Percentiles rank a stretch among this genome's conserved stretches.
Conservation (phyloP, 208 protist species). For the Acanthamoeba culbertsoni region DNA sequence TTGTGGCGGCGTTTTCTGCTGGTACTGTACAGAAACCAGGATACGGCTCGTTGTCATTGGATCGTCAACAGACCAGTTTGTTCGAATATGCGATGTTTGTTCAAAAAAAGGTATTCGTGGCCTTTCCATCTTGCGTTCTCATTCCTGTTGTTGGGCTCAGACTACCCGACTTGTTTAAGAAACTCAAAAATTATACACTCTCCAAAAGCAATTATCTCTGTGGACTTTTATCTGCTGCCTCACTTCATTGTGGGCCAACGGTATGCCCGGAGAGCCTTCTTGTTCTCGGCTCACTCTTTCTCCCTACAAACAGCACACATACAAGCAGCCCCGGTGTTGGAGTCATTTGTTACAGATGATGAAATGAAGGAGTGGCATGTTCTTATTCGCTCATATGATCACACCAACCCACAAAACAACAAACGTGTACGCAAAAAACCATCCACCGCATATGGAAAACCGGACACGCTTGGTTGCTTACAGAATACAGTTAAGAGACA, state of each 20-base stretch:
- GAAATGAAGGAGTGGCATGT: slow-evolving; percentile 41
- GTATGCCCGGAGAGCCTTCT: no score
- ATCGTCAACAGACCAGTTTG: neutral
- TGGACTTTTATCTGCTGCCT: no score
- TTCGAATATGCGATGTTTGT: slow-evolving; percentile 42
- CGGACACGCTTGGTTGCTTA: neutral
- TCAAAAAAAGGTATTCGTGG: neutral
- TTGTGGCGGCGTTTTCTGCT: slow-evolving; percentile 47
- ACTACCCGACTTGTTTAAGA: no score
- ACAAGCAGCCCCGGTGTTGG: neutral
- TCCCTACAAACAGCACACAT: neutral
- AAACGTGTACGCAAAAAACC: neutral
- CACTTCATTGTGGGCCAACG: no score
- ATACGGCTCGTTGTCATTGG: neutral
- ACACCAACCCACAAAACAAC: neutral
- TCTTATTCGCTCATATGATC: neutral
- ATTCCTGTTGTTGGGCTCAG: no score
- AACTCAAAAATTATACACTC: no score
- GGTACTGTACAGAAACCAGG: neutral
- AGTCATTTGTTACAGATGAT: slow-evolving; percentile 12
- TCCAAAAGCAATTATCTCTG: no score
- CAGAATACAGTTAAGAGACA: neutral
- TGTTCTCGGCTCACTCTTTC: neutral
- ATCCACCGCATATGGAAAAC: no score
- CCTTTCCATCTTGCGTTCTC: neutral